Conservation (phyloP, 768 basidiomycete genomes). For the Cyclocybe cylindracea region DNA sequence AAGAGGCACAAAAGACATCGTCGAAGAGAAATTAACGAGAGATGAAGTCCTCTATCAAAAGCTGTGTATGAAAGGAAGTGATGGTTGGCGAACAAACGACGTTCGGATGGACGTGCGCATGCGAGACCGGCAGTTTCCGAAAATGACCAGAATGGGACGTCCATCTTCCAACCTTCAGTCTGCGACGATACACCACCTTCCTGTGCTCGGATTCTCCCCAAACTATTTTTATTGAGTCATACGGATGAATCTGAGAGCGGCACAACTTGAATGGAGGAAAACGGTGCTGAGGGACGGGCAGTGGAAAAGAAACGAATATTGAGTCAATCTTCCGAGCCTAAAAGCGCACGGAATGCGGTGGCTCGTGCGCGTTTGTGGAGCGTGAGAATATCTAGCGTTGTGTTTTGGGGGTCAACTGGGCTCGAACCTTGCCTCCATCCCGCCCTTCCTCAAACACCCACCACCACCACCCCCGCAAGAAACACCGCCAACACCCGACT, state of each 20-base stretch:
- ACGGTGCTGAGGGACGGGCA: constrained; percentile 10
- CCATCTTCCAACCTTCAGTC: constrained; percentile 11
- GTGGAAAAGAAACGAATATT: constrained; percentile 33
- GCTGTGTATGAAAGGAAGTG: too few species aligned
- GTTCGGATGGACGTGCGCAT: too few species aligned
- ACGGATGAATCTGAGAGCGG: constrained; percentile 1
- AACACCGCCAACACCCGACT: constrained; percentile 19
- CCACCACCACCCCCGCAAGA: constrained; percentile 30
- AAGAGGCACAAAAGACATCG: too few species aligned
- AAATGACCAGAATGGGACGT: constrained; percentile 11
- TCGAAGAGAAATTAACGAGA: too few species aligned
- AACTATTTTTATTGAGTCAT: constrained; percentile 15
- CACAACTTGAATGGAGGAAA: constrained; percentile 19
- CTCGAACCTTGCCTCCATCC: constrained; percentile 32
- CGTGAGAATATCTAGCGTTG: constrained; percentile 48
- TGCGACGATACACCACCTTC: constrained; percentile 11
- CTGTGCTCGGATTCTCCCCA: constrained; percentile 6
- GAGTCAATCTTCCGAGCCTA: constrained; percentile 48
- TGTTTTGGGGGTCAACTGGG: constrained; percentile 38
- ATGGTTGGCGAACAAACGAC: too few species aligned
- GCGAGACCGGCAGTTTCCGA: constrained; percentile 19
- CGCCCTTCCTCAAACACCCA: constrained; percentile 36
- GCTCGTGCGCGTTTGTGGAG: constrained; percentile 46
- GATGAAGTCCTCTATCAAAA: too few species aligned
- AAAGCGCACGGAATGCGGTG: constrained; percentile 50